Conservation (phyloP, 192 early-diverging fungal species). For the Diversispora eburnea region DNA sequence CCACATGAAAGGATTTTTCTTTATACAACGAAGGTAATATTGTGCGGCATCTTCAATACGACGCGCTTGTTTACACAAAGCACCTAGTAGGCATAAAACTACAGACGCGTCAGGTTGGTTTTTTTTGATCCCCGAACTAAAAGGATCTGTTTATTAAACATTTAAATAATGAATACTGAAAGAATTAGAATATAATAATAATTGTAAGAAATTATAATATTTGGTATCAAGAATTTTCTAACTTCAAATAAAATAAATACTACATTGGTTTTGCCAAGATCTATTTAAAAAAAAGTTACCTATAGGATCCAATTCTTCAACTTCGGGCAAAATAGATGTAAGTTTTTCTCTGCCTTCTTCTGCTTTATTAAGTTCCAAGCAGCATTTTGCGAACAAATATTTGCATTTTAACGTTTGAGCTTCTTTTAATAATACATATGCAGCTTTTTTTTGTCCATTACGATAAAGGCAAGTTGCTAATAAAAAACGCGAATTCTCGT, state of each 20-base stretch:
- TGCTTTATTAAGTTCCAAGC: slow-evolving; percentile 38
- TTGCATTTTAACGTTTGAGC: slow-evolving; percentile 29
- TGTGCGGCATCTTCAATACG: slow-evolving; percentile 36
- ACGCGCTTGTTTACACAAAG: slow-evolving; percentile 32
- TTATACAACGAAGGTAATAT: slow-evolving; percentile 39
- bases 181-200: slow-evolving; percentile 13
- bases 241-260: no score
- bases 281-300: slow-evolving; percentile 19
- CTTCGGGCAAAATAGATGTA: neutral
- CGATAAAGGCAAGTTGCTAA: slow-evolving; percentile 42
- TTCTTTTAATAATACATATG: slow-evolving; percentile 33
- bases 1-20: slow-evolving; percentile 49
- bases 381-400: slow-evolving; percentile 45
- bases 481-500: slow-evolving; percentile 34
- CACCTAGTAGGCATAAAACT: slow-evolving; percentile 32
- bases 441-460: slow-evolving; percentile 32
- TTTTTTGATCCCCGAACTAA: neutral
- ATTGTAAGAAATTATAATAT: neutral
- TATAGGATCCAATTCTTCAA: neutral
- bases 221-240: no score
- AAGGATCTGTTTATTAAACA: neutral
- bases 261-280: neutral
- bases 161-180: neutral
- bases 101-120: slow-evolving; percentile 19
- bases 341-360: slow-evolving; percentile 35